Percentiles rank a stretch among this genome's conserved stretches.
Conservation (phyloP, 2,329 filamentous ascomycete genomes). For the Byssochlamys sp. region DNA sequence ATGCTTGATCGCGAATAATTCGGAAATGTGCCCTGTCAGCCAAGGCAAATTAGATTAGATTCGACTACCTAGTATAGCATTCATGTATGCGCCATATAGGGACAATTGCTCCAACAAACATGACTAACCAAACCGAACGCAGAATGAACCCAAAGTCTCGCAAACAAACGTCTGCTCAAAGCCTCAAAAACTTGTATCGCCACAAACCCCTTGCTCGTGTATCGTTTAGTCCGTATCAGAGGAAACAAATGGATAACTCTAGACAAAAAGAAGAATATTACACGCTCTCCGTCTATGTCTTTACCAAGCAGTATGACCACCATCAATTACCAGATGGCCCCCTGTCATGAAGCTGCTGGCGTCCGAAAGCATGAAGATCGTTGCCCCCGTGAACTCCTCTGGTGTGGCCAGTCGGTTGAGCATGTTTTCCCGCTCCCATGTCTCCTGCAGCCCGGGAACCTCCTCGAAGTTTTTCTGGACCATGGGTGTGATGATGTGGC, state of each 20-base stretch:
- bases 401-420: conserved; percentile 46
- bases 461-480: conserved; percentile 67
- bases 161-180: not conserved
- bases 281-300: not conserved
- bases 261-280: not conserved
- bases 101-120: no score
- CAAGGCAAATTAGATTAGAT: not conserved
- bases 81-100: no score
- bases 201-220: not conserved
- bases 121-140: no score
- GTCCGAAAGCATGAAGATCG: conserved; percentile 57
- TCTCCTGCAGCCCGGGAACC: conserved; percentile 51
- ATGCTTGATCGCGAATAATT: not conserved
- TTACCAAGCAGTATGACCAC: conserved; percentile 51
- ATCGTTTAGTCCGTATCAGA: not conserved
- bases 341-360: conserved; percentile 64
- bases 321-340: conserved; percentile 60
- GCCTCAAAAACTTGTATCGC: not conserved
- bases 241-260: not conserved
- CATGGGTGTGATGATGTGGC: conserved; percentile 59
- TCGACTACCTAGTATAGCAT: not conserved
- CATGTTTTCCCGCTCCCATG: conserved; percentile 41
- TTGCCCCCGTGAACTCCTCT: conserved; percentile 55
- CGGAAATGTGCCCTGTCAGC: not conserved
- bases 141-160: no score